Percentiles rank a stretch among this genome's conserved stretches.
Evolutionary conservation across 805 yeast genomes (phyloP).

Genomic region (Kockiozyma suomiensis): DNA sequence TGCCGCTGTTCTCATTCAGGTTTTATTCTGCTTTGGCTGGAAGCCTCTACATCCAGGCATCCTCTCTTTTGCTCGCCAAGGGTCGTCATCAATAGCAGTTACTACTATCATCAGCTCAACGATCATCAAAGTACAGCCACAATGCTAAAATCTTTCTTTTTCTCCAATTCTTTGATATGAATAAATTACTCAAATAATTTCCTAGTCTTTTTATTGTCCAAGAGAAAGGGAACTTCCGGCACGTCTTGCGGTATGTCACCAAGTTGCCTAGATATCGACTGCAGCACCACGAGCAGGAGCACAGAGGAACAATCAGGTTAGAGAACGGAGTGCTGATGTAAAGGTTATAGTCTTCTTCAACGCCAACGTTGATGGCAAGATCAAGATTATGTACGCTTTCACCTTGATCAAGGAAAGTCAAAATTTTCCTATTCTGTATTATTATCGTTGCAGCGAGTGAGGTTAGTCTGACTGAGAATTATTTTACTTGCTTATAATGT

Average conservation of each 20-base stretch:
- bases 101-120: not conserved
- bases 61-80: not conserved
- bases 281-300: not conserved
- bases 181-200: not conserved
- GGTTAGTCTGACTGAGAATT: not conserved
- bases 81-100: not conserved
- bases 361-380: conserved; percentile 99
- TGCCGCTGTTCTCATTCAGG: too few species aligned
- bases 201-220: conserved; percentile 93
- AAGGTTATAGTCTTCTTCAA: conserved; percentile 99
- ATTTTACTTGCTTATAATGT: too few species aligned
- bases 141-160: conserved; percentile 7
- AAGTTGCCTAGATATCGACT: not conserved
- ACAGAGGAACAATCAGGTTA: not conserved
- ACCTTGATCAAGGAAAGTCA: conserved; percentile 68
- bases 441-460: not conserved
- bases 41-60: not conserved
- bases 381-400: conserved; percentile 99
- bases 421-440: not conserved
- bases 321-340: conserved; percentile 14
- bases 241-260: conserved; percentile 94
- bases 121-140: conserved; percentile 8
- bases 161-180: not conserved
- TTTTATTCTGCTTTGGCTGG: too few species aligned
- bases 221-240: conserved; percentile 99